These are phyloP conservation scores for Lecanicillium sp. DNA, from an alignment of 2,329 filamentous ascomycete genomes.

Conservation along the genomic window DNA sequence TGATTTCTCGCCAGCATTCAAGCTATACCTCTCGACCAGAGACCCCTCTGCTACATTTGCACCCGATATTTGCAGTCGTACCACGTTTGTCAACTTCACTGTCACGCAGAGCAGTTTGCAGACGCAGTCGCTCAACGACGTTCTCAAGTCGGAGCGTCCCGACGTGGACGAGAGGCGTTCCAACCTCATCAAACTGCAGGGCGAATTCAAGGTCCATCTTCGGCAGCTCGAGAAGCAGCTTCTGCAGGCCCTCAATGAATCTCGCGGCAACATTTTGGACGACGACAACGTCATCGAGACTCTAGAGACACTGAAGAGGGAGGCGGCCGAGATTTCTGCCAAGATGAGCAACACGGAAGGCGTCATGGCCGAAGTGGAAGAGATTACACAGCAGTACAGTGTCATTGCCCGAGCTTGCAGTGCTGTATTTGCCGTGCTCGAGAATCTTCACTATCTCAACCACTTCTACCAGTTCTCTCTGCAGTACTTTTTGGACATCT, in stretches of 20 bases:
- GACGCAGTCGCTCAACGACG: slow-evolving; percentile 95
- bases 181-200: slow-evolving; percentile 97
- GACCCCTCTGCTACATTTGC: slow-evolving; percentile 95
- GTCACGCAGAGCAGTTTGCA: slow-evolving; percentile 98
- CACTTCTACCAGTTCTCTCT: slow-evolving; percentile 99
- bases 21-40: slow-evolving; percentile 86
- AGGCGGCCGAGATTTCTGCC: slow-evolving; percentile 88
- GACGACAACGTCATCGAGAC: slow-evolving; percentile 98
- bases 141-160: slow-evolving; percentile 92
- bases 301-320: slow-evolving; percentile 93
- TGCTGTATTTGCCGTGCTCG: slow-evolving; percentile 91
- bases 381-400: slow-evolving; percentile 89
- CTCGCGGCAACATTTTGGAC: slow-evolving; percentile 93
- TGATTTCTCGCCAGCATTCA: slow-evolving; percentile 96
- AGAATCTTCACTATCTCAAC: slow-evolving; percentile 96
- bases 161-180: slow-evolving; percentile 95
- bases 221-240: slow-evolving; percentile 91
- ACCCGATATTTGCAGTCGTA: slow-evolving; percentile 95
- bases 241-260: slow-evolving; percentile 92
- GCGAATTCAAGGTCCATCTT: slow-evolving; percentile 98
- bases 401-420: slow-evolving; percentile 92
- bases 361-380: slow-evolving; percentile 96
- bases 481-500: slow-evolving; percentile 97
- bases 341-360: slow-evolving; percentile 97
- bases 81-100: slow-evolving; percentile 98